Evolutionary conservation across 169 alveolate genomes (phyloP), one percentile per base, ranked within the genome.

Genomic region (Babesia sp.): DNA sequence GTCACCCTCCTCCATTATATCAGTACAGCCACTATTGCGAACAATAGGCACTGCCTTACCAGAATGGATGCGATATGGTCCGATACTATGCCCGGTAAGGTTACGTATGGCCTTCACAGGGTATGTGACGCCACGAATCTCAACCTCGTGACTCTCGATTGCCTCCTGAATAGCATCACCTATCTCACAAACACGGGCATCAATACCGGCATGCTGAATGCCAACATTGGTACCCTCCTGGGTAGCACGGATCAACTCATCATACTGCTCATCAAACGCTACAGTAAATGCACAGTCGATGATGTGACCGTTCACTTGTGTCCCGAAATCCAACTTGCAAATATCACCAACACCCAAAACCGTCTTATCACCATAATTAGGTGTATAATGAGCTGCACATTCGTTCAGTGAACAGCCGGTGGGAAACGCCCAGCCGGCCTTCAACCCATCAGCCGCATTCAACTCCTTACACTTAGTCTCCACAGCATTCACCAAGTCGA

Each of bases 361-460:
- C n/a, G 94, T 91, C 41, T 75, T 71, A 74, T 91, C 96, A 24
- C 96, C 96, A 57, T 93, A 93, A 88, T 95, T 98, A 36, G 99
- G 99, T 0, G 99, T 98, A 82, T 97, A 98, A 87, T 98, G 99
- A 12, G 99, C 99, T 0, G 99, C 99, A 55, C 98, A 96, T 85
- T 97, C 89, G 79, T 97, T 97, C 26, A 98, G 72, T 0, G 99
- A 94, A 39, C 97, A 90, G 12, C 99, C 99, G 1, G 99, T 98
- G 33, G 99, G 99, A 79, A 98, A 98, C 42, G 99, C 99, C 95
- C 98, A 96, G 24, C 99, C 99, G 18, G 97, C 92, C 53, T 97
- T 97, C 51, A 97, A 86, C 36, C 98, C 97, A 68, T 96, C 93
- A n/a, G 97, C 95, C 56, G 91, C 95, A 22, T 98, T 95, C 55